Conservation (phyloP, 1,284 basidiomycete species). For the Wolfiporia cocos region DNA sequence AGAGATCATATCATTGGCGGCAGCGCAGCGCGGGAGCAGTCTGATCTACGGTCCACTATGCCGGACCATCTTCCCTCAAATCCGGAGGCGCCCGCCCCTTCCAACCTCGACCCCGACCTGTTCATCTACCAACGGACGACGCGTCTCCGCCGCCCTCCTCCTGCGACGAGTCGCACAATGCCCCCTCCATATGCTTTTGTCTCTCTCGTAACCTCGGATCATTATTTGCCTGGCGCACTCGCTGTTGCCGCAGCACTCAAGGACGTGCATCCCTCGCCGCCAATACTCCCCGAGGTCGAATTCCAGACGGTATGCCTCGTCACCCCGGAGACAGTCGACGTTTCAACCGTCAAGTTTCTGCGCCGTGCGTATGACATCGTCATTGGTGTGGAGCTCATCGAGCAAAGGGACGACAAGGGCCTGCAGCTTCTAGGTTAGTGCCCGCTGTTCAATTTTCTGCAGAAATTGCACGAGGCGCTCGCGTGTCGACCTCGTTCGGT, state of each 20-base stretch:
- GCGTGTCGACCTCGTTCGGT: no score
- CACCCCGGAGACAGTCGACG: slow-evolving; percentile 88
- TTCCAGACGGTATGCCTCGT: slow-evolving; percentile 92
- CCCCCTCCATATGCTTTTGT: slow-evolving; percentile 73
- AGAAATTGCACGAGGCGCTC: background rate
- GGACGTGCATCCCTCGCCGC: slow-evolving; percentile 63
- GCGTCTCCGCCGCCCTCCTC: slow-evolving; percentile 21
- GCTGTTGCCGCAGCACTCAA: slow-evolving; percentile 79
- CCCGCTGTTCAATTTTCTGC: background rate
- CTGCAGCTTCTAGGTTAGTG: slow-evolving; percentile 79
- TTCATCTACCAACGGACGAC: slow-evolving; percentile 12
- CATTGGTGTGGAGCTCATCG: slow-evolving; percentile 87
- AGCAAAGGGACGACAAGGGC: slow-evolving; percentile 55
- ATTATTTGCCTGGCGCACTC: slow-evolving; percentile 90
- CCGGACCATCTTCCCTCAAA: no score
- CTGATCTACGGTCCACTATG: no score
- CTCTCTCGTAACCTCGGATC: slow-evolving; percentile 85
- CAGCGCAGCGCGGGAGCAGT: no score
- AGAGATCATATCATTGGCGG: no score
- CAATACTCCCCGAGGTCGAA: slow-evolving; percentile 48
- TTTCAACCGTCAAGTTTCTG: slow-evolving; percentile 78
- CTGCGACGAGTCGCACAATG: slow-evolving; percentile 35
- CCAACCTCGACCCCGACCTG: slow-evolving; percentile 5
- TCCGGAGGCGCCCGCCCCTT: background rate
- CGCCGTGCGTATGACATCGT: slow-evolving; percentile 81